These are phyloP conservation scores for Xylaria venustula DNA, from an alignment of 495 filamentous ascomycete species.

Conservation along the genomic window DNA sequence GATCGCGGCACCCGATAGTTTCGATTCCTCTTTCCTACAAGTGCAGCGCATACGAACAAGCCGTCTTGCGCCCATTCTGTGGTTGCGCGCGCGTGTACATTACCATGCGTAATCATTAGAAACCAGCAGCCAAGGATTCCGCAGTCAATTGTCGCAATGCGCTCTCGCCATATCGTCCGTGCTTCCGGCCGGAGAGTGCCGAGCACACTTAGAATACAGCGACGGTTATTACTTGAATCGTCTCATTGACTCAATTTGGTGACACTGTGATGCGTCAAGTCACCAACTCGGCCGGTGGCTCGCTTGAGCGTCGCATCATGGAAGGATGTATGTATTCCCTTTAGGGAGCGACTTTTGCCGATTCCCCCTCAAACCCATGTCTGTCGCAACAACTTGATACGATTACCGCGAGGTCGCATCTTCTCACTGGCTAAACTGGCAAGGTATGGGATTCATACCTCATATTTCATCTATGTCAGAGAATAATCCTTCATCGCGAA, in stretches of 20 bases:
- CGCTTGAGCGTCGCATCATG: neutral
- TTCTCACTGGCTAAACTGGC: slow-evolving; percentile 2
- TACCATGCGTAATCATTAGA: neutral
- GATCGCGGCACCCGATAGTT: neutral
- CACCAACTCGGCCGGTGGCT: neutral
- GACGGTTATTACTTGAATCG: neutral
- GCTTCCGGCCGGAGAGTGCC: neutral
- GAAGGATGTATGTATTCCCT: neutral
- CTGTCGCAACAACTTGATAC: slow-evolving; percentile 4
- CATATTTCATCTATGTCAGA: too few relatives aligned
- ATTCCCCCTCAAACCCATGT: neutral
- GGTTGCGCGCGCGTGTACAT: neutral
- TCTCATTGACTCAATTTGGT: neutral
- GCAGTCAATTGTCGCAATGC: neutral
- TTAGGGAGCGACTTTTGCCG: slow-evolving; percentile 3
- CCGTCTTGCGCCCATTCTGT: neutral
- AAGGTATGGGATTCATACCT: neutral
- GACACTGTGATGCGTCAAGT: neutral
- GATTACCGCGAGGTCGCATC: neutral
- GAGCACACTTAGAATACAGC: neutral
- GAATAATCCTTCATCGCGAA: too few relatives aligned
- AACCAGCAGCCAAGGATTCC: neutral
- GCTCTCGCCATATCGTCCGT: neutral
- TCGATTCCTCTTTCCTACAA: neutral
- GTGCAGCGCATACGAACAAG: neutral